phyloP scores from a whole-genome alignment of 306 rosid genomes.

The Echinosophora koreensis region DNA sequence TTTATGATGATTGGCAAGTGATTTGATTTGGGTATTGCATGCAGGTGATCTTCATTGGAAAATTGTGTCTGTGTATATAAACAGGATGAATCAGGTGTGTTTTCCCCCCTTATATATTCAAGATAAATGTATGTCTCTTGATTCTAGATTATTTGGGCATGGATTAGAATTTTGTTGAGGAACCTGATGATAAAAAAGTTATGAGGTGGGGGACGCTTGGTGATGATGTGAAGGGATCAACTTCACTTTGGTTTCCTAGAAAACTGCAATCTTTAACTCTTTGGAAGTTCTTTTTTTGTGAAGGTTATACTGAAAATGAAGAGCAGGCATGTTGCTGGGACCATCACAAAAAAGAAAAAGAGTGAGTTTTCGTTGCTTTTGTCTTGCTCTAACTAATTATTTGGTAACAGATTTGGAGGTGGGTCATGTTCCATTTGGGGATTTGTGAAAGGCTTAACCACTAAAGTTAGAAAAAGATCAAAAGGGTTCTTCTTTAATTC shows the following conservation, averaged over 20 bases:
- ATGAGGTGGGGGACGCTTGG: slow-evolving; percentile 43
- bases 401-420: slow-evolving; percentile 72
- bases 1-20: background rate
- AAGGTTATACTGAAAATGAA: slow-evolving; percentile 98
- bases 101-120: background rate
- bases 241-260: slow-evolving; percentile 42
- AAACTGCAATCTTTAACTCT: slow-evolving; percentile 49
- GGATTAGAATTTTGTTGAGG: slow-evolving; percentile 52
- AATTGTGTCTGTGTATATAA: slow-evolving; percentile 86
- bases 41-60: slow-evolving; percentile 99
- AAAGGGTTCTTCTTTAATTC: slow-evolving; percentile 54
- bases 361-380: slow-evolving; percentile 75
- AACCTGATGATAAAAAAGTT: slow-evolving; percentile 53
- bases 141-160: slow-evolving; percentile 60
- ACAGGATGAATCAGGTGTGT: slow-evolving; percentile 77
- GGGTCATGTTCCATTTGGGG: slow-evolving; percentile 83
- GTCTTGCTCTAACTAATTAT: slow-evolving; percentile 66
- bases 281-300: slow-evolving; percentile 64
- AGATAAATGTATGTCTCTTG: background rate
- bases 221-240: slow-evolving; percentile 56
- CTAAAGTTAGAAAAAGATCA: slow-evolving; percentile 49
- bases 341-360: slow-evolving; percentile 99
- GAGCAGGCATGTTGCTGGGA: slow-evolving; percentile 99
- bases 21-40: slow-evolving; percentile 41
- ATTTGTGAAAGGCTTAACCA: slow-evolving; percentile 72